Evolutionary conservation across 805 yeast species (phyloP).

Genomic region (Komagataella ulmi): DNA sequence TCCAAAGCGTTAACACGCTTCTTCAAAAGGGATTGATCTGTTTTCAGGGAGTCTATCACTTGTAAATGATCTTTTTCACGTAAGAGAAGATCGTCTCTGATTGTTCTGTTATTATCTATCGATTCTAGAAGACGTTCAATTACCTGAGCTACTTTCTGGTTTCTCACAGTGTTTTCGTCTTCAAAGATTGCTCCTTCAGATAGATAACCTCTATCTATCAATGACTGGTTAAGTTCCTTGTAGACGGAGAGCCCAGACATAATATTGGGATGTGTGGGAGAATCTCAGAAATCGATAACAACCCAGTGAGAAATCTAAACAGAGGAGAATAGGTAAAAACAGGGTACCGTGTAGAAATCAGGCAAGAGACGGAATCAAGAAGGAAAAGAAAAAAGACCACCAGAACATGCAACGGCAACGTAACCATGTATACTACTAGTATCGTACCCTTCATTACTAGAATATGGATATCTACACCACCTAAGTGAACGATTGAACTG

Average conservation of each 20-base stretch:
- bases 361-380: background rate
- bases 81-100: background rate
- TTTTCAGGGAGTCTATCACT: background rate
- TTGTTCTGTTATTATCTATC: background rate
- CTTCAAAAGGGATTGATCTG: background rate
- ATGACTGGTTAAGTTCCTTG: background rate
- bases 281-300: background rate
- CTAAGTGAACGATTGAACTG: background rate
- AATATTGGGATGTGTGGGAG: background rate
- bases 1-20: background rate
- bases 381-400: background rate
- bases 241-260: background rate
- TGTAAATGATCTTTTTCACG: background rate
- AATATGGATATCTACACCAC: background rate
- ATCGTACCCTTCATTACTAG: background rate
- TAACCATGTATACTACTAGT: background rate
- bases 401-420: background rate
- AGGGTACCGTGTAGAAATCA: background rate
- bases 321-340: background rate
- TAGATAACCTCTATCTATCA: background rate
- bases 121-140: background rate
- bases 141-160: background rate
- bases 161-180: background rate
- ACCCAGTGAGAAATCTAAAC: background rate
- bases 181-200: background rate